Percentiles rank a stretch among this genome's conserved stretches.
These are phyloP conservation scores for Tilletia horrida DNA, from an alignment of 1,284 basidiomycete genomes.

Conservation along the genomic window DNA sequence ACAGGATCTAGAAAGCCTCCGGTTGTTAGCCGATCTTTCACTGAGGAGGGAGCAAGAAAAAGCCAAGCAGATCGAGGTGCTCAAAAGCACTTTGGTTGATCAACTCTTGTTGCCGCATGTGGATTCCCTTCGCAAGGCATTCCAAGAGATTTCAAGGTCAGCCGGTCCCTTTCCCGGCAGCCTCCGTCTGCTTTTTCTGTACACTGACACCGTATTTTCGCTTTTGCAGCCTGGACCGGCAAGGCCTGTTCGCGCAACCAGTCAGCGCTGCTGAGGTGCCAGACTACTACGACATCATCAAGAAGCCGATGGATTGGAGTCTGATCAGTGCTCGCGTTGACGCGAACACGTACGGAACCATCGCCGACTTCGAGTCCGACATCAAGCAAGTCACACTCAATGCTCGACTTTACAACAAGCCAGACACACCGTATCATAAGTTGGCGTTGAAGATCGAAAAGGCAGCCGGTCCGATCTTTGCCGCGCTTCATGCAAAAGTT, in stretches of 20 bases:
- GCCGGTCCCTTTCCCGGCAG: constrained; percentile 40
- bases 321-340: constrained; percentile 66
- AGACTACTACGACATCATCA: constrained; percentile 85
- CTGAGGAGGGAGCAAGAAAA: constrained; percentile 82
- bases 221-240: constrained; percentile 31
- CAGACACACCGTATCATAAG: constrained; percentile 70
- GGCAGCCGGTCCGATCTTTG: constrained; percentile 61
- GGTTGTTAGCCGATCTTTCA: constrained; percentile 68
- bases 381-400: constrained; percentile 78
- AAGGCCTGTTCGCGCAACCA: constrained; percentile 40
- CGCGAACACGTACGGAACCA: constrained; percentile 71
- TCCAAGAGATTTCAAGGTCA: constrained; percentile 71
- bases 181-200: not conserved
- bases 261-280: constrained; percentile 71
- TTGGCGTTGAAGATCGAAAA: constrained; percentile 69
- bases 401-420: constrained; percentile 80
- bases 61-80: constrained; percentile 67
- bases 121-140: constrained; percentile 63
- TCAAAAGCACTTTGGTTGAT: constrained; percentile 67
- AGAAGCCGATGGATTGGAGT: constrained; percentile 84
- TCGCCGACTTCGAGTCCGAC: constrained; percentile 77
- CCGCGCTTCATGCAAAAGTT: constrained; percentile 59
- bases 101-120: constrained; percentile 66
- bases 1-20: constrained; percentile 73
- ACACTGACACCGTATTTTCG: constrained; percentile 2